Percentiles rank a stretch among this genome's conserved stretches.
These are phyloP conservation scores for Hyphodiscus sp. DNA, from an alignment of 2,329 filamentous ascomycete genomes.

Conservation along the genomic window DNA sequence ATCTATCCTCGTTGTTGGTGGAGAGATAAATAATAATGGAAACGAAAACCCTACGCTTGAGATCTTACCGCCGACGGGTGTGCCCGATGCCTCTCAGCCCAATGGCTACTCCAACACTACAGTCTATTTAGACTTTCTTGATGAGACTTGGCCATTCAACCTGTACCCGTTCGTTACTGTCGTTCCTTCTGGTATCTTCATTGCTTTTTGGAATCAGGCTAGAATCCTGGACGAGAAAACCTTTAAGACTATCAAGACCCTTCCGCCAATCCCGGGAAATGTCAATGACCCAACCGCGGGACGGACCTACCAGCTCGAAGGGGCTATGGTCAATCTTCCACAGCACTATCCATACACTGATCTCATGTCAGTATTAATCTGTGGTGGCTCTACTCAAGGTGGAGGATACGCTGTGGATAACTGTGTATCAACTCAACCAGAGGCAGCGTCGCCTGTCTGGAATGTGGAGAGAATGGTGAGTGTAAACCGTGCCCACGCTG, in stretches of 20 bases:
- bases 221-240: constrained; percentile 55
- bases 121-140: constrained; percentile 51
- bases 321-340: constrained; percentile 54
- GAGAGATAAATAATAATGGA: constrained; percentile 56
- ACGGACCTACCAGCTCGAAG: constrained; percentile 61
- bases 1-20: constrained; percentile 57
- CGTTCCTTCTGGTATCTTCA: constrained; percentile 55
- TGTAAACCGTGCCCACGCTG: neutral
- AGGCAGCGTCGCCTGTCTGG: constrained; percentile 49
- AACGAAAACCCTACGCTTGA: constrained; percentile 53
- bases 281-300: constrained; percentile 53
- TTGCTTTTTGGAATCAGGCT: constrained; percentile 60
- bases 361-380: constrained; percentile 53
- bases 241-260: constrained; percentile 47
- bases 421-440: constrained; percentile 56
- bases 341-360: constrained; percentile 55
- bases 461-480: constrained; percentile 54
- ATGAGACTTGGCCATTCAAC: constrained; percentile 59
- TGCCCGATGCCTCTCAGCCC: neutral
- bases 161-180: constrained; percentile 59
- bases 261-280: constrained; percentile 56
- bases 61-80: constrained; percentile 47
- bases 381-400: constrained; percentile 53
- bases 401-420: constrained; percentile 54
- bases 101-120: constrained; percentile 37